Conservation (phyloP, 768 basidiomycete genomes). For the Pleurotus salmoneostramineus region DNA sequence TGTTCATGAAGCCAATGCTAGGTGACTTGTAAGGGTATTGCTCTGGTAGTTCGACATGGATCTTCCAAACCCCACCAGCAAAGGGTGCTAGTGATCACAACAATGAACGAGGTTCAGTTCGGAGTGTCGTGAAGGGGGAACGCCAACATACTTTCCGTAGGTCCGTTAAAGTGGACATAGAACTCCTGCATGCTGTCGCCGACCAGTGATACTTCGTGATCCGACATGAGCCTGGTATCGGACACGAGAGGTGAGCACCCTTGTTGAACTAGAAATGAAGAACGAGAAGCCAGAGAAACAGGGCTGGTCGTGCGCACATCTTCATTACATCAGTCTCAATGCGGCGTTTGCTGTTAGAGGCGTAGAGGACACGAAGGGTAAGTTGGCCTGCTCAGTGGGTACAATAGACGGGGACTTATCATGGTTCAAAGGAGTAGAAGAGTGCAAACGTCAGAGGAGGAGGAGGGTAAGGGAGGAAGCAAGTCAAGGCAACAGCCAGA, state of each 20-base stretch:
- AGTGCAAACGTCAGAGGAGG: neutral
- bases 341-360: conserved; percentile 83
- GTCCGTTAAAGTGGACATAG: conserved; percentile 93
- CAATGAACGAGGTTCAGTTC: conserved; percentile 4
- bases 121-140: neutral
- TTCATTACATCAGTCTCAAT: conserved; percentile 99
- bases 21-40: conserved; percentile 99
- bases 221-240: conserved; percentile 86
- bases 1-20: conserved; percentile 99
- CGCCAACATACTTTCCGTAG: conserved; percentile 76
- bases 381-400: conserved; percentile 3
- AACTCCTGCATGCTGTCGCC: conserved; percentile 99
- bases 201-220: conserved; percentile 95
- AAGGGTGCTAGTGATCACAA: conserved; percentile 70
- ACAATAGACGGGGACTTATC: conserved; percentile 46
- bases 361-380: conserved; percentile 39
- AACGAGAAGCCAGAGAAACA: neutral
- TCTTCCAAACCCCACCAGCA: conserved; percentile 98
- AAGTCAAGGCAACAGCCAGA: neutral
- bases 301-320: conserved; percentile 51
- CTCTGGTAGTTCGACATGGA: conserved; percentile 97
- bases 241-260: conserved; percentile 9
- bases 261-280: neutral
- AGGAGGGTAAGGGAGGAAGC: neutral
- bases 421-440: conserved; percentile 30